Evolutionary conservation across 768 basidiomycete genomes (phyloP).

Genomic region (Pleurotus eryngii): DNA sequence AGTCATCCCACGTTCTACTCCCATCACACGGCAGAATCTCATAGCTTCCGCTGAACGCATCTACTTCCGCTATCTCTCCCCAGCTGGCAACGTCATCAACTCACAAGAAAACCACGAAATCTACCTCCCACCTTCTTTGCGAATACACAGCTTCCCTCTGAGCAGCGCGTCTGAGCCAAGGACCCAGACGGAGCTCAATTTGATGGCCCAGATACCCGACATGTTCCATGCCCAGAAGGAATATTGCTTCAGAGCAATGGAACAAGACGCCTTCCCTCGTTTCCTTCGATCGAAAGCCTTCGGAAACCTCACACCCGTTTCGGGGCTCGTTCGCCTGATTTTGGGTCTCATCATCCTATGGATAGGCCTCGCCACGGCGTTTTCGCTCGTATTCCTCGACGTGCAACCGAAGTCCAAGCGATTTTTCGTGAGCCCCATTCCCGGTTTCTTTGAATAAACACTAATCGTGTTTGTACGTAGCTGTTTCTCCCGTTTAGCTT

Average conservation of each 20-base stretch:
- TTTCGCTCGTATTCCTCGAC: constrained; percentile 92
- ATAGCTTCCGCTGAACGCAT: constrained; percentile 95
- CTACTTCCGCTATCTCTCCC: constrained; percentile 90
- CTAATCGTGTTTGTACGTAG: constrained; percentile 36
- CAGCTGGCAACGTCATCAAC: constrained; percentile 69
- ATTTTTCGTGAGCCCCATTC: constrained; percentile 73
- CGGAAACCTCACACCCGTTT: constrained; percentile 91
- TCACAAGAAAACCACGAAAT: constrained; percentile 94
- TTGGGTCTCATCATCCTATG: constrained; percentile 84
- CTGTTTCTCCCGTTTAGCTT: constrained; percentile 93
- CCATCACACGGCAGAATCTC: constrained; percentile 87
- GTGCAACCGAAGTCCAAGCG: constrained; percentile 88
- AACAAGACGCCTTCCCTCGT: constrained; percentile 90
- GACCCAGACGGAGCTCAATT: constrained; percentile 59
- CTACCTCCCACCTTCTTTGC: constrained; percentile 90
- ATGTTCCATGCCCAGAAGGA: constrained; percentile 98
- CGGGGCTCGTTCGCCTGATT: constrained; percentile 82
- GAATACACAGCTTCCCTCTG: constrained; percentile 88
- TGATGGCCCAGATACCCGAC: constrained; percentile 91
- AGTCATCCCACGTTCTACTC: constrained; percentile 86
- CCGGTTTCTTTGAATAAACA: constrained; percentile 6
- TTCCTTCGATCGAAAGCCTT: constrained; percentile 98
- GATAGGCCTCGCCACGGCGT: constrained; percentile 90
- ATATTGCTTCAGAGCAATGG: constrained; percentile 94
- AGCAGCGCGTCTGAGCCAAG: constrained; percentile 71